phyloP scores from a whole-genome alignment of 2,329 filamentous ascomycete species.

The Pseudogymnoascus verrucosus region DNA sequence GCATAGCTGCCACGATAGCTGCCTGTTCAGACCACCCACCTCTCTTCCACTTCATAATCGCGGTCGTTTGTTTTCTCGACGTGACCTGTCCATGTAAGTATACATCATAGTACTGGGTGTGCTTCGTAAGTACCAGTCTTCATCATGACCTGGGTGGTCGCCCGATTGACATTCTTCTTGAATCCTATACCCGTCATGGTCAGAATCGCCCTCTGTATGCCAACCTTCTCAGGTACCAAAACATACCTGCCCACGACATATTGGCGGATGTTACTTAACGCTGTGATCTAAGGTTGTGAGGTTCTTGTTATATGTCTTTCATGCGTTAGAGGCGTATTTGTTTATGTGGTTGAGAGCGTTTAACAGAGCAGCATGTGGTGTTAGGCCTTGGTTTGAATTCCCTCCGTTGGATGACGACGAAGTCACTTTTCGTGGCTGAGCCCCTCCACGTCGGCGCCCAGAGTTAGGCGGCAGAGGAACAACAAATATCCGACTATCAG shows the following conservation, averaged over 20 bases:
- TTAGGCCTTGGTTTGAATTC: neutral
- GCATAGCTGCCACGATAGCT: slow-evolving; percentile 9
- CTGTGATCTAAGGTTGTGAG: neutral
- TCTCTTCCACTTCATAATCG: slow-evolving; percentile 96
- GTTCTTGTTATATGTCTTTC: neutral
- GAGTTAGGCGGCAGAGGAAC: neutral
- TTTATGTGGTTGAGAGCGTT: neutral
- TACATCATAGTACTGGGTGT: neutral
- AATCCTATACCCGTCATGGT: slow-evolving; percentile 47
- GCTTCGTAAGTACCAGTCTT: slow-evolving; percentile 65
- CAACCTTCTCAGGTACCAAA: slow-evolving; percentile 1
- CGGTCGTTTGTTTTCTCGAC: slow-evolving; percentile 98
- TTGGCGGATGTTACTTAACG: slow-evolving; percentile 19
- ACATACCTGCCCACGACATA: slow-evolving; percentile 65
- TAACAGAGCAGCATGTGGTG: neutral
- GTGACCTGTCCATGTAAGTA: slow-evolving; percentile 53
- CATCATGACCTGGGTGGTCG: slow-evolving; percentile 99
- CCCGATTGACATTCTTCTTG: slow-evolving; percentile 97
- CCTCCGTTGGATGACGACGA: slow-evolving; percentile 1
- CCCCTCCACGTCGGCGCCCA: neutral
- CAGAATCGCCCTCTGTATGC: neutral
- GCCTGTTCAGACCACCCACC: slow-evolving; percentile 40
- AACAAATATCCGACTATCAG: neutral
- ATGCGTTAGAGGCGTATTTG: neutral
- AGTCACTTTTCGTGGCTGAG: slow-evolving; percentile 6